These are phyloP conservation scores for Aureoboletus auriporus DNA, from an alignment of 768 basidiomycete genomes.

Conservation along the genomic window DNA sequence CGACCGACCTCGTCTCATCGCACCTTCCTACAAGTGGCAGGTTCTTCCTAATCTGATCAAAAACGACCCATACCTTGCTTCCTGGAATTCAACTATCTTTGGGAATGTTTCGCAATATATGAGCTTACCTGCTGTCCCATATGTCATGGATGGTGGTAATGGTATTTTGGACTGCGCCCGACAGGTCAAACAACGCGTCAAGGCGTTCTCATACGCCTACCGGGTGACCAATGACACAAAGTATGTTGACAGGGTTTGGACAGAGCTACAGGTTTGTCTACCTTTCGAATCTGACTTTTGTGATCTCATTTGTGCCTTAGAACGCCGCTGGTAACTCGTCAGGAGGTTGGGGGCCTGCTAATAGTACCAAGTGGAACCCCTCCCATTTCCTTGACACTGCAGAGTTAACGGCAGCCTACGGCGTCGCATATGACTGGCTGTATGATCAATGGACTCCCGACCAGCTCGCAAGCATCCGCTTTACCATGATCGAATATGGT, in stretches of 20 bases:
- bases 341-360: slow-evolving; percentile 57
- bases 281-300: background rate
- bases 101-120: slow-evolving; percentile 79
- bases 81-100: slow-evolving; percentile 92
- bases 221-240: slow-evolving; percentile 88
- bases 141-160: slow-evolving; percentile 75
- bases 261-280: slow-evolving; percentile 71
- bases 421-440: slow-evolving; percentile 94
- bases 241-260: slow-evolving; percentile 85
- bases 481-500: slow-evolving; percentile 74
- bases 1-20: slow-evolving; percentile 88
- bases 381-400: slow-evolving; percentile 88
- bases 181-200: slow-evolving; percentile 85
- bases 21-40: slow-evolving; percentile 88
- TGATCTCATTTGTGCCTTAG: slow-evolving; percentile 22
- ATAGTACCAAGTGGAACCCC: slow-evolving; percentile 77
- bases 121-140: slow-evolving; percentile 57
- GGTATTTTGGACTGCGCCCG: slow-evolving; percentile 92
- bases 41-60: slow-evolving; percentile 74
- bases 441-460: slow-evolving; percentile 76
- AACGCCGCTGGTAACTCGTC: slow-evolving; percentile 74
- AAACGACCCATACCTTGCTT: slow-evolving; percentile 78
- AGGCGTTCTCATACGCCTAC: slow-evolving; percentile 89
- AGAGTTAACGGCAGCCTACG: slow-evolving; percentile 88
- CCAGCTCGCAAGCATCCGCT: slow-evolving; percentile 66